Evolutionary conservation across 331 rosid genomes (phyloP), one percentile per base, ranked within the genome.

Genomic region (Pyracantha coccinea): DNA sequence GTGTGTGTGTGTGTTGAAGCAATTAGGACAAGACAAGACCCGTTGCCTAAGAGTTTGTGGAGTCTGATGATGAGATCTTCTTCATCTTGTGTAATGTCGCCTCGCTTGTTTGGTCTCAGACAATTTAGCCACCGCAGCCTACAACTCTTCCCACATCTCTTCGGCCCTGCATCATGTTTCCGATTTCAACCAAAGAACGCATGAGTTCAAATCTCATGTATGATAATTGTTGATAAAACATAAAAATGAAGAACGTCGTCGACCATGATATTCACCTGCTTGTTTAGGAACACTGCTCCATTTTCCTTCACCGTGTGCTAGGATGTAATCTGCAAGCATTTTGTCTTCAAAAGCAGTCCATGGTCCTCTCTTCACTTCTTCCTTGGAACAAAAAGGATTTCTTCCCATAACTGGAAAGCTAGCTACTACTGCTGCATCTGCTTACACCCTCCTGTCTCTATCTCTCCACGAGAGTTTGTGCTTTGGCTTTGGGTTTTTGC

Each of bases 111-210:
- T 1, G 85, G 88, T 23, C 83, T 75, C 38, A 82, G 78, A 58
- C 71, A 82, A 41, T 82, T 82, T 44, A 82, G 14, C 86, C 86
- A 82, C 33, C 80, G 78, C n/a, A 85, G 81, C 82, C 88, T 75
- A 38, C 88, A 81, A 4, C 85, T 69, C 75, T 85, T 82, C 41
- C 86, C 84, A n/a, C 82, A 76, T 79, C 86, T 82, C 65, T 74
- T 82, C 2, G 69, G 78, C 58, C 86, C 88, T 75, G 60, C 55
- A 53, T 50, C 28, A 8, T 50, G 9, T 6, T 50, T 50, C 7
- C 1, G 0, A 50, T 17, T 50, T 50, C 55, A 29, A 21, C n/a
- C n/a, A n/a, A n/a, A n/a, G n/a, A n/a, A n/a, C 6, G 54, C 54
- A 47, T 50, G 55, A 6, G 20, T 50, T 50, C 55, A 50, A 50